Percentiles rank a stretch among this genome's conserved stretches.
These are phyloP conservation scores for Acer negundo DNA, from an alignment of 345 rosid genomes.

Conservation along the genomic window DNA sequence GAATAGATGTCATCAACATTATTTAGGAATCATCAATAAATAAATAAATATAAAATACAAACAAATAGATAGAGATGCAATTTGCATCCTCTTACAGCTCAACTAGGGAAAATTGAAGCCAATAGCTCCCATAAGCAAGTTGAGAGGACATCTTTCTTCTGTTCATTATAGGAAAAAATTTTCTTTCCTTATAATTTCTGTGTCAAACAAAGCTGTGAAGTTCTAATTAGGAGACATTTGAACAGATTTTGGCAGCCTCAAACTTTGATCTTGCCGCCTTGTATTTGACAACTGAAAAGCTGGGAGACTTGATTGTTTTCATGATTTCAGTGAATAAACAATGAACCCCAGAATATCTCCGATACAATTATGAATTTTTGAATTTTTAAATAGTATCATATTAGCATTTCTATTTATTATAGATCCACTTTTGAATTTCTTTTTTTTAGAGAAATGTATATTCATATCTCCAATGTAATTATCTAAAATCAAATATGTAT, in stretches of 20 bases:
- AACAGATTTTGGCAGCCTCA: neutral
- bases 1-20: constrained; percentile 7
- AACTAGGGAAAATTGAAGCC: neutral
- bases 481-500: too few relatives aligned
- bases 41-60: neutral
- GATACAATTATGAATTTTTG: too few relatives aligned
- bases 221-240: neutral
- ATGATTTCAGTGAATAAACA: neutral
- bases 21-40: neutral
- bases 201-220: neutral
- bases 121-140: neutral
- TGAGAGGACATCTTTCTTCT: neutral
- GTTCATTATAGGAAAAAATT: neutral
- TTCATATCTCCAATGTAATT: too few relatives aligned
- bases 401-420: too few relatives aligned
- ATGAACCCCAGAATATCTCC: too few relatives aligned
- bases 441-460: too few relatives aligned
- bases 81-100: constrained; percentile 5
- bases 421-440: too few relatives aligned
- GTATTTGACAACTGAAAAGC: neutral
- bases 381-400: too few relatives aligned
- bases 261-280: neutral
- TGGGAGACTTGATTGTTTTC: neutral
- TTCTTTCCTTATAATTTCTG: neutral
- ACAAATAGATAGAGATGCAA: neutral